phyloP scores from a whole-genome alignment of 495 filamentous ascomycete species.

The Penicillium coprophilum region DNA sequence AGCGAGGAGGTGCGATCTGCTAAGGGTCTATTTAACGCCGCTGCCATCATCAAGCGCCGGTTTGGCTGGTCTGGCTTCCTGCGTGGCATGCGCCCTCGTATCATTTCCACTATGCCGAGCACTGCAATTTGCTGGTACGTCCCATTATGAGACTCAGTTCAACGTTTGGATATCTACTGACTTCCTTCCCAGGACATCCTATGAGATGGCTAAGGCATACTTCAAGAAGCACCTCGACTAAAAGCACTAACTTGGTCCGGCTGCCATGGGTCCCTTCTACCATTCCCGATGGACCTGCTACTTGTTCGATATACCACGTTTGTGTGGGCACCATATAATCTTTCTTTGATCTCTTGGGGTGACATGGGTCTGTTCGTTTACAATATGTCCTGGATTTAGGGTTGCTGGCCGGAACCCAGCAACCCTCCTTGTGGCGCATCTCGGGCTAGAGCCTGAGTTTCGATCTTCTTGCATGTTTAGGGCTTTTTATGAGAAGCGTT shows the following conservation, averaged over 20 bases:
- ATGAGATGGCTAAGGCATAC: slow-evolving; percentile 77
- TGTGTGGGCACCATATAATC: slow-evolving; percentile 15
- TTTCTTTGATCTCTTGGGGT: slow-evolving; percentile 18
- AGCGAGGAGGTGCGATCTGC: slow-evolving; percentile 84
- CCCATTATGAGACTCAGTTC: slow-evolving; percentile 19
- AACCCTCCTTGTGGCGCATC: slow-evolving; percentile 13
- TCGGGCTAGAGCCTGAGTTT: slow-evolving; percentile 5
- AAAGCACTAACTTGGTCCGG: slow-evolving; percentile 18
- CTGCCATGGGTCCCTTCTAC: slow-evolving; percentile 14
- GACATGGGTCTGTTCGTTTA: slow-evolving; percentile 17
- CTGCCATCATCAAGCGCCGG: slow-evolving; percentile 75
- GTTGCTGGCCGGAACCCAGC: slow-evolving; percentile 18
- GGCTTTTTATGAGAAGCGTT: slow-evolving; percentile 26
- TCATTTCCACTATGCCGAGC: slow-evolving; percentile 96
- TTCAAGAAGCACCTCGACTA: slow-evolving; percentile 52
- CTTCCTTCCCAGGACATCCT: slow-evolving; percentile 58
- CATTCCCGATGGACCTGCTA: slow-evolving; percentile 3
- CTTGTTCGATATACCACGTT: slow-evolving; percentile 18
- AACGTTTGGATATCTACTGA: slow-evolving; percentile 24
- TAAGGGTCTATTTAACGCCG: slow-evolving; percentile 78
- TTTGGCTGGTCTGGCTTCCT: slow-evolving; percentile 89
- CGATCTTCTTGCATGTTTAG: slow-evolving; percentile 22
- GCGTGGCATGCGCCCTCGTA: slow-evolving; percentile 83
- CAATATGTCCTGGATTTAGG: slow-evolving; percentile 9
- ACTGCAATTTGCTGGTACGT: slow-evolving; percentile 98